Conservation (phyloP, 495 filamentous ascomycete genomes). For the Aspergillus avenaceus region DNA sequence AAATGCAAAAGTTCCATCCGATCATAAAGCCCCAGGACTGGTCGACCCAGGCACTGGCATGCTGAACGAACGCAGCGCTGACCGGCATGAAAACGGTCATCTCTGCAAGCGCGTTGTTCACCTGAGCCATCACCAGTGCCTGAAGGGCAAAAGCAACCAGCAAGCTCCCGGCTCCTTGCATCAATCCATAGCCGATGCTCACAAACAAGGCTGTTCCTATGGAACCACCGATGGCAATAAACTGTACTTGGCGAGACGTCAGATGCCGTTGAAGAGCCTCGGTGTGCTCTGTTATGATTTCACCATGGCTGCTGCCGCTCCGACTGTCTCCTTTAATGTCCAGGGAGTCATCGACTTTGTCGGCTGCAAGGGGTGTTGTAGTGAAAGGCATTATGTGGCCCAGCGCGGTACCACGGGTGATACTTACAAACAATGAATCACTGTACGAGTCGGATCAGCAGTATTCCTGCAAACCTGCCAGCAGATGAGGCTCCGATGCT, state of each 20-base stretch:
- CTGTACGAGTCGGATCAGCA: too few species aligned
- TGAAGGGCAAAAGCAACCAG: constrained; percentile 28
- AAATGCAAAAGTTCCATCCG: constrained; percentile 60
- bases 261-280: constrained; percentile 9
- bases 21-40: constrained; percentile 48
- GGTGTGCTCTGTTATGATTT: neutral
- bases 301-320: neutral
- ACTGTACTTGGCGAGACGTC: constrained; percentile 14
- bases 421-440: too few species aligned
- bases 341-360: neutral
- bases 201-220: constrained; percentile 29
- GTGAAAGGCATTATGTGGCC: neutral
- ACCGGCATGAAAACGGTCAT: constrained; percentile 50
- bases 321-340: neutral
- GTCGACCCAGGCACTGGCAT: constrained; percentile 45
- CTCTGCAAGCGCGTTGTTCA: constrained; percentile 37
- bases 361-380: neutral
- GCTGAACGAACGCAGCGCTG: constrained; percentile 46
- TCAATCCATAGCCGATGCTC: constrained; percentile 13
- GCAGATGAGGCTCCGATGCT: too few species aligned
- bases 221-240: constrained; percentile 28
- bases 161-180: constrained; percentile 50
- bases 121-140: constrained; percentile 20
- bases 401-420: too few species aligned
- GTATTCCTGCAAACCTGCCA: too few species aligned